Conservation (phyloP, 371 early-diverging fungal genomes). For the Catenaria anguillulae region DNA sequence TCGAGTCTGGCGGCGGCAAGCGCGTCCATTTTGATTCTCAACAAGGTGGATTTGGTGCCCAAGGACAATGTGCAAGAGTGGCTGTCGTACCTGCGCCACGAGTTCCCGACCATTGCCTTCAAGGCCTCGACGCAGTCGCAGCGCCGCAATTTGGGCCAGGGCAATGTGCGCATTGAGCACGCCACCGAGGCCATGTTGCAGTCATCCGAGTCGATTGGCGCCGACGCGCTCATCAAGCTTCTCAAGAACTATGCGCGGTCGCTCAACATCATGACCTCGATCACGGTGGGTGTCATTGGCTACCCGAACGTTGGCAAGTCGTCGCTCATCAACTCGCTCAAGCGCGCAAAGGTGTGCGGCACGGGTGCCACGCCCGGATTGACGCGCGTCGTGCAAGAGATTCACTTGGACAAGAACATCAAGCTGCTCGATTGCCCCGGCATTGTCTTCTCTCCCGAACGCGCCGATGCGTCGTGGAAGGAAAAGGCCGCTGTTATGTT, state of each 20-base stretch:
- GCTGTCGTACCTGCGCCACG: constrained; percentile 85
- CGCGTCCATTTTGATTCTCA: constrained; percentile 85
- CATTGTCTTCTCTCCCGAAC: constrained; percentile 76
- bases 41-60: constrained; percentile 96
- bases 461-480: constrained; percentile 26
- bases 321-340: constrained; percentile 95
- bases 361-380: constrained; percentile 94
- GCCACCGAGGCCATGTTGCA: constrained; percentile 32
- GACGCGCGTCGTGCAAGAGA: constrained; percentile 87
- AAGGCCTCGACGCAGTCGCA: constrained; percentile 90
- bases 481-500: constrained; percentile 66
- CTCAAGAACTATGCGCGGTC: constrained; percentile 93
- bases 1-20: constrained; percentile 69
- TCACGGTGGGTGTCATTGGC: constrained; percentile 98
- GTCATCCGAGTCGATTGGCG: constrained; percentile 42
- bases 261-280: constrained; percentile 74
- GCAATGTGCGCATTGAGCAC: constrained; percentile 37
- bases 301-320: no score
- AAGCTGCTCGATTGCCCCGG: constrained; percentile 98
- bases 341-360: constrained; percentile 82
- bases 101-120: no score
- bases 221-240: constrained; percentile 74
- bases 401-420: constrained; percentile 90
- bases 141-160: constrained; percentile 68
- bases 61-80: constrained; percentile 76